Evolutionary conservation across 495 filamentous ascomycete genomes (phyloP), one percentile per base, ranked within the genome.

Genomic region (Chaetomidium leptoderma): DNA sequence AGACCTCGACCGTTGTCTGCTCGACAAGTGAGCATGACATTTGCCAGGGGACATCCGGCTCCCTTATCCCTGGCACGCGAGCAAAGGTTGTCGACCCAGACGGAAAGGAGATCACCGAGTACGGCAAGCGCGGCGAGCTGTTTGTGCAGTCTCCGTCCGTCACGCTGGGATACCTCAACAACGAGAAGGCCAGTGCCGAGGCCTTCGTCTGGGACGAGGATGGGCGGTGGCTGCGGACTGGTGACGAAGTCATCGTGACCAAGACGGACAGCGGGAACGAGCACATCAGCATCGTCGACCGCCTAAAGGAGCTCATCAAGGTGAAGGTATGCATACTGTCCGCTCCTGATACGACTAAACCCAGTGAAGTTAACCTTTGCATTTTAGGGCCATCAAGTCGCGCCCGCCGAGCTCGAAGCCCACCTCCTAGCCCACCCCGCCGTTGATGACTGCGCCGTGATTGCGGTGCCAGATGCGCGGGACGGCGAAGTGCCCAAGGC

Each of bases 261-360:
- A 78, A 82, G 67, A 70, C 81, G 16, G 81, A 86, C 0, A 71
- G 75, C 6, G 86, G 86, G 9, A 72, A 85, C 48, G 89, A 95
- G 69, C 91, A 96, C 65, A 61, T 95, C 33, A 85, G 86, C 61
- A 88, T 96, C 40, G 87, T 91, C 3, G 91, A 96, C 66, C 83
- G 91, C 2, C 86, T 96, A 65, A 96, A 96, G 77, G 91, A 96
- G 71, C 74, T 96, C 52, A 95, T 96, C 74, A 96, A 96, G 72
- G 87, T 91, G 63, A 95, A 95, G 83, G 89, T 90, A 70, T 39
- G 79, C 63, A 19, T n/a, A 2, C 27, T 9, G 23, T 21, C 23
- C 21, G 19, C 4, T n/a, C 36, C 13, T 10, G 27, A 40, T 48
- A 7, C 32, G 47, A n/a, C 10, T 1, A 19, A 24, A 6, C 19